Conservation (phyloP, 306 rosid genomes). For the Dryas octopetala region DNA sequence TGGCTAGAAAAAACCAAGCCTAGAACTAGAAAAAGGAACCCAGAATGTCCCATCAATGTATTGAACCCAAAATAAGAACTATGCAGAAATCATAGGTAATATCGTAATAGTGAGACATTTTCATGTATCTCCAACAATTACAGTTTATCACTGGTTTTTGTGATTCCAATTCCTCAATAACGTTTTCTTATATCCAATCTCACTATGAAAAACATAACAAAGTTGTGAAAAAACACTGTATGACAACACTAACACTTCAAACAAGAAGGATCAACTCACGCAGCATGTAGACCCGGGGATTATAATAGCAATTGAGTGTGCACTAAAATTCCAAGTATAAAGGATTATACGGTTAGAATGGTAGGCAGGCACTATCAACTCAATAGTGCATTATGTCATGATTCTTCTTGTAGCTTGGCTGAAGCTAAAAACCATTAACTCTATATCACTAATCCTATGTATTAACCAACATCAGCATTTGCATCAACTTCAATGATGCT, state of each 20-base stretch:
- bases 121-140: background rate
- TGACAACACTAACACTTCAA: background rate
- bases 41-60: background rate
- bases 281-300: background rate
- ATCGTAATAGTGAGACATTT: background rate
- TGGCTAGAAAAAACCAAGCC: background rate
- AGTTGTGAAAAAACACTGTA: background rate
- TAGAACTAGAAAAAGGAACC: background rate
- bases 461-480: background rate
- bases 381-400: background rate
- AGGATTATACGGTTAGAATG: background rate
- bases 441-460: background rate
- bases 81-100: background rate
- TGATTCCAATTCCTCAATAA: background rate
- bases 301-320: background rate
- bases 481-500: conserved; percentile 1
- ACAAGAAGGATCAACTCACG: background rate
- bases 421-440: background rate
- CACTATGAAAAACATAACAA: conserved; percentile 1
- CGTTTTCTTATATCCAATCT: background rate
- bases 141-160: background rate
- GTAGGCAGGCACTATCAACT: background rate
- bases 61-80: background rate
- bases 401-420: background rate
- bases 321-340: background rate